Evolutionary conservation across 495 filamentous ascomycete species (phyloP).

Genomic region (Penicillium bovifimosum): DNA sequence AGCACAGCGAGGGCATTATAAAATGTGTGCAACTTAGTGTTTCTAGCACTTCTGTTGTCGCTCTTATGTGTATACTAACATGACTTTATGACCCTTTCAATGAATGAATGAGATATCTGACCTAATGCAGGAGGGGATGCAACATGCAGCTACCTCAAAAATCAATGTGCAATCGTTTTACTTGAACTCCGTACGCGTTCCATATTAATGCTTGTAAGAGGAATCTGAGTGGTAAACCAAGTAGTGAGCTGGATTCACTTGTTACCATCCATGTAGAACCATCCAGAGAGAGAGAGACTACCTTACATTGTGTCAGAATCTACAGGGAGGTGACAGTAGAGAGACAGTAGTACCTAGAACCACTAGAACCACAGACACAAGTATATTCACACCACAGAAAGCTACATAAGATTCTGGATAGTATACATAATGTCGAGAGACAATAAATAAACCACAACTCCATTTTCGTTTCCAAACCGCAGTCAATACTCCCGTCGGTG

Average conservation of each 20-base stretch:
- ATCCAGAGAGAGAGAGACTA: background rate
- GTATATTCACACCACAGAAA: background rate
- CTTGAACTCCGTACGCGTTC: background rate
- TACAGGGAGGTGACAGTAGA: background rate
- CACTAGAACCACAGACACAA: background rate
- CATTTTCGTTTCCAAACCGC: slow-evolving; percentile 7
- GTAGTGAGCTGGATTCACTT: background rate
- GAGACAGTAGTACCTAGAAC: too few species aligned
- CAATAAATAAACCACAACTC: slow-evolving; percentile 23
- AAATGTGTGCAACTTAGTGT: background rate
- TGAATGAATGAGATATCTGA: background rate
- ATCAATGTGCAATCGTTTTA: background rate
- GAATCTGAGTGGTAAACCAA: background rate
- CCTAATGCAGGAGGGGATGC: background rate
- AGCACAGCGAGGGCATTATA: background rate
- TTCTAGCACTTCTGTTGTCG: background rate
- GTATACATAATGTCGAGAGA: slow-evolving; percentile 13
- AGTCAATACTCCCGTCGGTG: slow-evolving; percentile 15
- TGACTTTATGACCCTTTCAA: background rate
- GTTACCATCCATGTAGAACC: slow-evolving; percentile 6
- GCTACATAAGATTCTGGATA: background rate
- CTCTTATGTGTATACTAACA: background rate
- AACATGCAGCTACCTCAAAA: background rate
- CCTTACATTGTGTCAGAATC: too few species aligned
- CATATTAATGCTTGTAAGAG: too few species aligned